Conservation (phyloP, 176 grass and related monocot genomes). For the Phoenix dactylifera region DNA sequence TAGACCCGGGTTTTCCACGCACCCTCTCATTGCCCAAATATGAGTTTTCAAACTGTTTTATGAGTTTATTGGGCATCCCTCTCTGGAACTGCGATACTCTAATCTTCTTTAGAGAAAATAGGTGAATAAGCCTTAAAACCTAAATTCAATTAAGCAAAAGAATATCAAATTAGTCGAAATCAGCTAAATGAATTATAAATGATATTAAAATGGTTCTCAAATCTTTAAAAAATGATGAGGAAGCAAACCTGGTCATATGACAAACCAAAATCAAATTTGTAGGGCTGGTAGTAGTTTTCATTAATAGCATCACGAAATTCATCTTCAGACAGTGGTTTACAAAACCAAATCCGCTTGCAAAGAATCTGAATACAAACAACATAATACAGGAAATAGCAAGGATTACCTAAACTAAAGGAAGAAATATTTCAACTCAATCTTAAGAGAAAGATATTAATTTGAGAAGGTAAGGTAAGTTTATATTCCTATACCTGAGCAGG, state of each 20-base stretch:
- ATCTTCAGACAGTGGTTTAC: constrained; percentile 34
- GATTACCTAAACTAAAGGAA: not conserved
- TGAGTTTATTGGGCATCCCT: constrained; percentile 16
- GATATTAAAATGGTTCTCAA: not conserved
- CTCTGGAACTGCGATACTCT: constrained; percentile 21
- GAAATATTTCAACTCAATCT: no score
- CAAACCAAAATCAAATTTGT: constrained; percentile 30
- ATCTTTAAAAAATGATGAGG: not conserved
- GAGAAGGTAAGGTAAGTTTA: no score
- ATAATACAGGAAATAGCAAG: no score
- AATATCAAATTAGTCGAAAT: constrained; percentile 16
- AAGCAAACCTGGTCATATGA: constrained; percentile 39
- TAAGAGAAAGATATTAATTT: no score
- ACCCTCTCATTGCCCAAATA: constrained; percentile 24
- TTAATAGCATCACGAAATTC: constrained; percentile 30
- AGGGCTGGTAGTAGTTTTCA: constrained; percentile 14
- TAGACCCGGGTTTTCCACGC: constrained; percentile 25
- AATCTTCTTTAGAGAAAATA: constrained; percentile 40
- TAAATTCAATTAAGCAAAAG: constrained; percentile 22
- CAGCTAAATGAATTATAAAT: constrained; percentile 11
- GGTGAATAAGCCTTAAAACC: constrained; percentile 44
- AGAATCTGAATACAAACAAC: constrained; percentile 30
- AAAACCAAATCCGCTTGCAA: constrained; percentile 57
- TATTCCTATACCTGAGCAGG: constrained; percentile 33
- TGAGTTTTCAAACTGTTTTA: constrained; percentile 23